Conservation (phyloP, 192 early-diverging fungal species). For the Podila epicladia region DNA sequence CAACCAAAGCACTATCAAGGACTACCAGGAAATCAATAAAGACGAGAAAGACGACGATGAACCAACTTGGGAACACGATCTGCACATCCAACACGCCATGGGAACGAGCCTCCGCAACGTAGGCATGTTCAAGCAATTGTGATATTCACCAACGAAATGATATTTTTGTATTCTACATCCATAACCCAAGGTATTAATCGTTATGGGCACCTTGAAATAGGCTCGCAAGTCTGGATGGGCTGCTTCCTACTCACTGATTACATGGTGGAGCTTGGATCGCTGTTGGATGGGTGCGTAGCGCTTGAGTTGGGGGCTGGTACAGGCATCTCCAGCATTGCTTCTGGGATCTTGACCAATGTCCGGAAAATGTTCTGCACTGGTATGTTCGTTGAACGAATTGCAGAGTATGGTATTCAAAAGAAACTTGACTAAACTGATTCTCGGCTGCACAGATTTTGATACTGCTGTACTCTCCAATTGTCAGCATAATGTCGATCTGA, state of each 20-base stretch:
- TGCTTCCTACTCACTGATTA: slow-evolving; percentile 36
- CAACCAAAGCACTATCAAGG: background rate
- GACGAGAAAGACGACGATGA: background rate
- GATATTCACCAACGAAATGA: background rate
- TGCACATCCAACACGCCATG: slow-evolving; percentile 41
- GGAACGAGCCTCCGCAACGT: slow-evolving; percentile 28
- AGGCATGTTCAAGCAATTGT: slow-evolving; percentile 5
- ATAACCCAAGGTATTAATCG: background rate
- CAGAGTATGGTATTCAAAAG: too few relatives aligned
- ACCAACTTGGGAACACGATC: slow-evolving; percentile 15
- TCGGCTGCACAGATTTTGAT: slow-evolving; percentile 16
- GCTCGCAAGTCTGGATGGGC: slow-evolving; percentile 47
- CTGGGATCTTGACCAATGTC: background rate
- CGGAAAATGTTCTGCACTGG: slow-evolving; percentile 30
- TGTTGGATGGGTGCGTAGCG: background rate
- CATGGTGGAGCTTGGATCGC: slow-evolving; percentile 10
- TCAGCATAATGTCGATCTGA: slow-evolving; percentile 14
- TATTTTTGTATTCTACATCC: too few relatives aligned
- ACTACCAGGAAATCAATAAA: background rate
- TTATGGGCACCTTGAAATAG: slow-evolving; percentile 1
- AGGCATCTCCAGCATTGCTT: slow-evolving; percentile 37
- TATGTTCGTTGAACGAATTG: background rate
- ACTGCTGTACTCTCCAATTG: slow-evolving; percentile 21
- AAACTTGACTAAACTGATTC: too few relatives aligned
- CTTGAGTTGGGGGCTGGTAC: slow-evolving; percentile 40